Conservation (phyloP, 208 protist genomes). For the Crithidia brevicula region DNA sequence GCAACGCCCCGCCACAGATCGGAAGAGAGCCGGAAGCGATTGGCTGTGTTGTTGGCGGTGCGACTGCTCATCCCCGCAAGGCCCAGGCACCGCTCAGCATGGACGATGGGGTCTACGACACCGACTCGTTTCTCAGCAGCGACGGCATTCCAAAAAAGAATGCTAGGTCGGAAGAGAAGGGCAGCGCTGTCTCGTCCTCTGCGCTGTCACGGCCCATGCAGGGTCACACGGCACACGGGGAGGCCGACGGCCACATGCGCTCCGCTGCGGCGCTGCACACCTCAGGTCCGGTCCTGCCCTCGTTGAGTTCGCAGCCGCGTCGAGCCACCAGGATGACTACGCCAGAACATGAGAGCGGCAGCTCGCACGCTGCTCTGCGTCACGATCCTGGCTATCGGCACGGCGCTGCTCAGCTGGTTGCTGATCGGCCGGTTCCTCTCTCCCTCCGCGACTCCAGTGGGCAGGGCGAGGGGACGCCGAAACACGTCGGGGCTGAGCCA, state of each 20-base stretch:
- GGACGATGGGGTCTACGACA: slow-evolving; percentile 15
- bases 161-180: background rate
- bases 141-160: slow-evolving; percentile 9
- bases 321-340: background rate
- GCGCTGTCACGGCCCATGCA: no score
- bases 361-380: background rate
- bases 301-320: background rate
- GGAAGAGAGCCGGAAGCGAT: no score
- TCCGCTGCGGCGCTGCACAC: background rate
- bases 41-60: background rate
- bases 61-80: background rate
- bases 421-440: slow-evolving; percentile 27
- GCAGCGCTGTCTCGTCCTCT: background rate
- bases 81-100: background rate
- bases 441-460: slow-evolving; percentile 15
- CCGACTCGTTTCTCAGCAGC: slow-evolving; percentile 19
- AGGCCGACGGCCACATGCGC: no score
- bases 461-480: background rate
- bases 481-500: background rate
- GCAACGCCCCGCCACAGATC: background rate
- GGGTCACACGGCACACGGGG: no score
- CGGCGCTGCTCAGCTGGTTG: background rate
- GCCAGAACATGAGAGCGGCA: no score
- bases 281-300: background rate
- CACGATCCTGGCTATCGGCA: background rate